These are phyloP conservation scores for Aspergillus hiratsukae DNA, from an alignment of 2,329 filamentous ascomycete species.

Conservation along the genomic window DNA sequence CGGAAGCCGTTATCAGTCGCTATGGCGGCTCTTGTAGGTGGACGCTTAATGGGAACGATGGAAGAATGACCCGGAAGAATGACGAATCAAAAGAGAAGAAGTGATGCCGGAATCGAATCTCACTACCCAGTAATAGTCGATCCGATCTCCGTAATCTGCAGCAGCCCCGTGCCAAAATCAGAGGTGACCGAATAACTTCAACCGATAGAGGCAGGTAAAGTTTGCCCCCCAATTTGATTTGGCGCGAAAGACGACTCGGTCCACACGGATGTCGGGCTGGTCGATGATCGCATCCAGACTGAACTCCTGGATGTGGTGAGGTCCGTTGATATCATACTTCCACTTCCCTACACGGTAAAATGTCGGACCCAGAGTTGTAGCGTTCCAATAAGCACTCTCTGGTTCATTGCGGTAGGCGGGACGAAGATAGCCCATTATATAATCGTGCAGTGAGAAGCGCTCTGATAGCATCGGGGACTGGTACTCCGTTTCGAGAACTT, in stretches of 20 bases:
- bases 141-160: neutral
- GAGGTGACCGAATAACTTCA: conserved; percentile 39
- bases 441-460: conserved; percentile 22
- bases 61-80: too few relatives aligned
- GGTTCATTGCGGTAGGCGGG: conserved; percentile 27
- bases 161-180: neutral
- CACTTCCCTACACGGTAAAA: conserved; percentile 40
- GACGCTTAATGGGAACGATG: too few relatives aligned
- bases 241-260: conserved; percentile 39
- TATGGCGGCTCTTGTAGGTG: too few relatives aligned
- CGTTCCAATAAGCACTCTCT: conserved; percentile 31
- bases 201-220: conserved; percentile 44
- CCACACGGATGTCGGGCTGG: conserved; percentile 29
- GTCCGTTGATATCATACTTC: conserved; percentile 33
- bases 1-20: too few relatives aligned
- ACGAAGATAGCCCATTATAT: conserved; percentile 29
- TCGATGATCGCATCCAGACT: conserved; percentile 36
- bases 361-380: conserved; percentile 30
- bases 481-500: neutral
- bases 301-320: conserved; percentile 37
- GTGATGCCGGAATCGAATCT: neutral
- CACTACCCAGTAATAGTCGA: neutral
- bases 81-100: neutral
- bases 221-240: conserved; percentile 42
- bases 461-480: conserved; percentile 2